Evolutionary conservation across 208 protist species (phyloP).

Genomic region (Leishmania guyanensis): DNA sequence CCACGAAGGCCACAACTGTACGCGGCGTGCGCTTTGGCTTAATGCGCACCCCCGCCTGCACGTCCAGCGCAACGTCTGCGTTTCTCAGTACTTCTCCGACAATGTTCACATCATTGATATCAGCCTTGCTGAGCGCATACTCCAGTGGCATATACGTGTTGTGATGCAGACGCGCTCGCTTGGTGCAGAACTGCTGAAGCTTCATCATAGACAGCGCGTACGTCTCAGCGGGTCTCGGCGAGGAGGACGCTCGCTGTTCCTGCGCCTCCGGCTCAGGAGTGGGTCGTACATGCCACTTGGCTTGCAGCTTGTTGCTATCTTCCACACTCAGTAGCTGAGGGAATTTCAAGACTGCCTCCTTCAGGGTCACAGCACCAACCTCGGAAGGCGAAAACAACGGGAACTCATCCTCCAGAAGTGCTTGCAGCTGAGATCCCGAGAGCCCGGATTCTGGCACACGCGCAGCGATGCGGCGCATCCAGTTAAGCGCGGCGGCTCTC

Average conservation of each 20-base stretch:
- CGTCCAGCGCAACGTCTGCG: slow-evolving; percentile 35
- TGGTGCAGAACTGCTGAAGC: slow-evolving; percentile 26
- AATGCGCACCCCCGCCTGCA: slow-evolving; percentile 47
- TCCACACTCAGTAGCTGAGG: slow-evolving; percentile 53
- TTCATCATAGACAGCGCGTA: slow-evolving; percentile 7
- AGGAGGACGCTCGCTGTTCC: slow-evolving; percentile 4
- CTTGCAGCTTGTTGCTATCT: slow-evolving; percentile 4
- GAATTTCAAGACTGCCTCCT: slow-evolving; percentile 51
- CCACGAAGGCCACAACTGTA: slow-evolving; percentile 65
- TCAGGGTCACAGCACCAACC: slow-evolving; percentile 49
- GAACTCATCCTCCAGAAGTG: slow-evolving; percentile 60
- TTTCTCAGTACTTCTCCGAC: slow-evolving; percentile 39
- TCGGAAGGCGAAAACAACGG: slow-evolving; percentile 48
- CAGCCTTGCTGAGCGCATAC: slow-evolving; percentile 35
- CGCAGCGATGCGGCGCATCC: slow-evolving; percentile 41
- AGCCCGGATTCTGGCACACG: slow-evolving; percentile 46
- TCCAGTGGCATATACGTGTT: slow-evolving; percentile 44
- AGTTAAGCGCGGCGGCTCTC: background rate
- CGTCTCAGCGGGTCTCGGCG: slow-evolving; percentile 23
- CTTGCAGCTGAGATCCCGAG: slow-evolving; percentile 58
- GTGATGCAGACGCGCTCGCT: slow-evolving; percentile 11
- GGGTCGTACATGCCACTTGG: slow-evolving; percentile 44
- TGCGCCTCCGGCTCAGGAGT: background rate
- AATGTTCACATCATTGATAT: slow-evolving; percentile 30
- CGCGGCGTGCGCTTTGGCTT: slow-evolving; percentile 44